These are phyloP conservation scores for Erodium moschatum DNA, from an alignment of 441 rosid species.

Conservation along the genomic window DNA sequence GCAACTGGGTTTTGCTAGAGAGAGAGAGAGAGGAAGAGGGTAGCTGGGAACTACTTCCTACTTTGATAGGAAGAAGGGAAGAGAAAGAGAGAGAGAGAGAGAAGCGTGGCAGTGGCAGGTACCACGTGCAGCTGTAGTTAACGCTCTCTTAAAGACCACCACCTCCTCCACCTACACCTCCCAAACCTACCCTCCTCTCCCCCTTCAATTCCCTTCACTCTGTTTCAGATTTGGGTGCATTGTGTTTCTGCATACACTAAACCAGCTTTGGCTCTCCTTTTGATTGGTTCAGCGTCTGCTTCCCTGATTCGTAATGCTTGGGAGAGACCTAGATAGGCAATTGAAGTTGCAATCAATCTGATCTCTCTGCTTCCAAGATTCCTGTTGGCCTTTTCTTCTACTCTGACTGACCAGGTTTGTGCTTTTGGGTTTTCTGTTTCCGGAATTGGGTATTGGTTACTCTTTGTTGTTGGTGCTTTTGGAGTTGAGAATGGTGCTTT, in stretches of 20 bases:
- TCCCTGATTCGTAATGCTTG: background rate
- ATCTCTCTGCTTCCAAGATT: constrained; percentile 20
- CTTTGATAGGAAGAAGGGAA: background rate
- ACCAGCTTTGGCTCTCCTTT: background rate
- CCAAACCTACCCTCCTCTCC: constrained; percentile 41
- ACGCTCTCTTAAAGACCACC: constrained; percentile 15
- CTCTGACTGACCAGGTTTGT: constrained; percentile 25
- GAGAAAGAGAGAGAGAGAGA: background rate
- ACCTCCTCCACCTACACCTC: constrained; percentile 25
- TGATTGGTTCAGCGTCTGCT: background rate
- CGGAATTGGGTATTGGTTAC: constrained; percentile 19
- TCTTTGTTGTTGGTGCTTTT: constrained; percentile 7
- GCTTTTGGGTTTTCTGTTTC: background rate
- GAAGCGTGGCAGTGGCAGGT: constrained; percentile 38
- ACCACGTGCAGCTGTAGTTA: constrained; percentile 53
- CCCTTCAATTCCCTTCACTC: constrained; percentile 11
- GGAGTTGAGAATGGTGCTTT: constrained; percentile 13
- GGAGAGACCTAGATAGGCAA: background rate
- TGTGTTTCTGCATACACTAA: background rate
- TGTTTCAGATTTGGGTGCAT: background rate
- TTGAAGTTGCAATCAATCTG: constrained; percentile 20
- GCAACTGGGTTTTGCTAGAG: background rate
- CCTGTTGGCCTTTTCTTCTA: background rate
- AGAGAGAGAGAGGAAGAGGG: constrained; percentile 17
- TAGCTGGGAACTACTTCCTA: constrained; percentile 32